These are phyloP conservation scores for Parietaria judaica DNA, from an alignment of 306 rosid genomes.

Conservation along the genomic window DNA sequence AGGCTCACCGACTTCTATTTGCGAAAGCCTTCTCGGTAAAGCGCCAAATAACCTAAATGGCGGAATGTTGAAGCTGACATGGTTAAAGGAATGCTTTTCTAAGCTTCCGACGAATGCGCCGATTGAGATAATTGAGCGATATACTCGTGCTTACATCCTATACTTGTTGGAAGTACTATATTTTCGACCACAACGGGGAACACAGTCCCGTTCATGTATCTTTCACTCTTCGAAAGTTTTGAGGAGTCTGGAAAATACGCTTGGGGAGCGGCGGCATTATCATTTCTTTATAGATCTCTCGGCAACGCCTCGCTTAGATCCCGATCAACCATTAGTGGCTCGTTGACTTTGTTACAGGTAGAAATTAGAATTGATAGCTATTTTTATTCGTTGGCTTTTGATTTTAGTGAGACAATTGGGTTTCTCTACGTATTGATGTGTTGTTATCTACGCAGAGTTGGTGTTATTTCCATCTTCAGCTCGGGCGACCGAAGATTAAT, in stretches of 20 bases:
- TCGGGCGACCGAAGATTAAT: constrained; percentile 68
- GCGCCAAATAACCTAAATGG: constrained; percentile 80
- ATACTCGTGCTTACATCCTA: constrained; percentile 80
- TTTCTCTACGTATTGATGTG: constrained; percentile 10
- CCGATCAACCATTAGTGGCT: constrained; percentile 81
- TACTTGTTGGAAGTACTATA: constrained; percentile 85
- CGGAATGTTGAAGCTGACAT: constrained; percentile 89
- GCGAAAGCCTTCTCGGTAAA: constrained; percentile 75
- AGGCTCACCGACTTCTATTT: constrained; percentile 47
- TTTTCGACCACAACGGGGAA: constrained; percentile 90
- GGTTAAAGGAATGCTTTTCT: constrained; percentile 83
- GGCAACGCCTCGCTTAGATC: constrained; percentile 83
- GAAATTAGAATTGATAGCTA: background rate
- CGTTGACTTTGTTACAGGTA: constrained; percentile 79
- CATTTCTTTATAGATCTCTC: constrained; percentile 83
- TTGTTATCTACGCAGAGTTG: constrained; percentile 42
- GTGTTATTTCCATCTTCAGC: constrained; percentile 71
- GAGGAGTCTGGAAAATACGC: constrained; percentile 68
- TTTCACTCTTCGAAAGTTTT: constrained; percentile 66
- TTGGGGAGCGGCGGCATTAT: constrained; percentile 93
- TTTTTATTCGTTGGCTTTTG: background rate
- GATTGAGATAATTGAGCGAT: constrained; percentile 41
- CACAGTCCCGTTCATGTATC: constrained; percentile 79
- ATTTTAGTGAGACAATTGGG: background rate
- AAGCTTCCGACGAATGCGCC: constrained; percentile 69